A percentile compares a stretch with the other conserved stretches of the same genome.
Evolutionary conservation across 129 eudicot genomes (phyloP).

Genomic region (Artemisia annua): DNA sequence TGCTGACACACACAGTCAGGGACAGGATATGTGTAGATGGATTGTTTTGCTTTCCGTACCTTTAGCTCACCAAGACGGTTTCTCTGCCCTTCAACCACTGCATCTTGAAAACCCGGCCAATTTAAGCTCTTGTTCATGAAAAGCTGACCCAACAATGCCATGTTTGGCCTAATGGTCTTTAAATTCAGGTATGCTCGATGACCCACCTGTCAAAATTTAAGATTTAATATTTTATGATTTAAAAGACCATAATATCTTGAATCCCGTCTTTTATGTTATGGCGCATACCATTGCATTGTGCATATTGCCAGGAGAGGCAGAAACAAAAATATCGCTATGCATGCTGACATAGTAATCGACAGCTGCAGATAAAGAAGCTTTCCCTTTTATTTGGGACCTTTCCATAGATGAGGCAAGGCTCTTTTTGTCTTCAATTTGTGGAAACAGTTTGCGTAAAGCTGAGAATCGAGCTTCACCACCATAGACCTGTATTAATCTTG

Average conservation of each 20-base stretch:
- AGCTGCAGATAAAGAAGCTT: constrained; percentile 95
- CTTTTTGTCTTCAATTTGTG: constrained; percentile 87
- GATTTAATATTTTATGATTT: not conserved
- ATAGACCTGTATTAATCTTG: constrained; percentile 55
- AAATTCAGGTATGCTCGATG: constrained; percentile 69
- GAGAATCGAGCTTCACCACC: constrained; percentile 90
- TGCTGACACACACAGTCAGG: constrained; percentile 97
- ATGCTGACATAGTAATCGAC: constrained; percentile 94
- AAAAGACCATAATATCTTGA: not conserved
- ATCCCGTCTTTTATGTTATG: not conserved
- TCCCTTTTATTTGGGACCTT: constrained; percentile 75
- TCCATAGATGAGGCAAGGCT: constrained; percentile 85
- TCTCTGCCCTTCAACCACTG: constrained; percentile 72
- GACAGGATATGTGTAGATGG: constrained; percentile 86
- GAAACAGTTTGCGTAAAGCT: constrained; percentile 64
- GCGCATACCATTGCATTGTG: constrained; percentile 88
- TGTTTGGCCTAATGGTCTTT: constrained; percentile 91
- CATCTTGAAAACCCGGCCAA: constrained; percentile 74
- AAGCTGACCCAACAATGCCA: constrained; percentile 81
- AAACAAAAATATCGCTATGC: constrained; percentile 88
- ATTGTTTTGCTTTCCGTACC: constrained; percentile 63
- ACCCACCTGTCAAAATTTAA: constrained; percentile 63
- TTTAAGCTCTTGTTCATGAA: constrained; percentile 71
- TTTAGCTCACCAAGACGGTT: constrained; percentile 76
- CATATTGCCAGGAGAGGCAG: constrained; percentile 99